Conservation (phyloP, 805 yeast genomes). For the Scheffersomyces amazonensis region DNA sequence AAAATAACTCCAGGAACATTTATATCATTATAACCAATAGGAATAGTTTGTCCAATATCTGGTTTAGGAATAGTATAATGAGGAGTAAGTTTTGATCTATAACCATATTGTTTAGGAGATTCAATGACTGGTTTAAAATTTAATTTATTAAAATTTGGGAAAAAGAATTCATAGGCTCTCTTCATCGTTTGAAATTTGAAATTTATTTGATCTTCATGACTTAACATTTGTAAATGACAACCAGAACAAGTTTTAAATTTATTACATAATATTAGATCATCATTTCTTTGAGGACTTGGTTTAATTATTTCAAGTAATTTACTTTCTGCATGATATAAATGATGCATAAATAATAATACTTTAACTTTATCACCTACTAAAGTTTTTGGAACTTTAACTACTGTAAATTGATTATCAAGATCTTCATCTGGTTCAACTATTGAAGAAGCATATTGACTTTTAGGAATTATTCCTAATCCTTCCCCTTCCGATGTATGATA, state of each 20-base stretch:
- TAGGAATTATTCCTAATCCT: conserved; percentile 32
- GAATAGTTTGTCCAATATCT: conserved; percentile 4
- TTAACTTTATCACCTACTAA: conserved; percentile 35
- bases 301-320: conserved; percentile 16
- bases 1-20: conserved; percentile 19
- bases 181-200: conserved; percentile 27
- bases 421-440: conserved; percentile 10
- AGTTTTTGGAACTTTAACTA: conserved; percentile 36
- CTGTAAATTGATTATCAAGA: conserved; percentile 14
- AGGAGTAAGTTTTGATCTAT: conserved; percentile 42
- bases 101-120: conserved; percentile 37
- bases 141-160: conserved; percentile 19
- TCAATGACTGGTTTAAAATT: conserved; percentile 25
- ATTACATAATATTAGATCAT: conserved; percentile 29
- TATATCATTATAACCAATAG: conserved; percentile 31
- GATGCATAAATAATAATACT: conserved; percentile 27
- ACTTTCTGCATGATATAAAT: conserved; percentile 28
- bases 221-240: conserved; percentile 42
- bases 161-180: conserved; percentile 33
- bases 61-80: conserved; percentile 22
- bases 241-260: conserved; percentile 39
- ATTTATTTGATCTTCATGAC: conserved; percentile 34
- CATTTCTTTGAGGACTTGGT: conserved; percentile 13
- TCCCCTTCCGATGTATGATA: conserved; percentile 33
- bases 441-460: conserved; percentile 13